Conservation (phyloP, 2,329 filamentous ascomycete species). For the Ascosphaera apis region DNA sequence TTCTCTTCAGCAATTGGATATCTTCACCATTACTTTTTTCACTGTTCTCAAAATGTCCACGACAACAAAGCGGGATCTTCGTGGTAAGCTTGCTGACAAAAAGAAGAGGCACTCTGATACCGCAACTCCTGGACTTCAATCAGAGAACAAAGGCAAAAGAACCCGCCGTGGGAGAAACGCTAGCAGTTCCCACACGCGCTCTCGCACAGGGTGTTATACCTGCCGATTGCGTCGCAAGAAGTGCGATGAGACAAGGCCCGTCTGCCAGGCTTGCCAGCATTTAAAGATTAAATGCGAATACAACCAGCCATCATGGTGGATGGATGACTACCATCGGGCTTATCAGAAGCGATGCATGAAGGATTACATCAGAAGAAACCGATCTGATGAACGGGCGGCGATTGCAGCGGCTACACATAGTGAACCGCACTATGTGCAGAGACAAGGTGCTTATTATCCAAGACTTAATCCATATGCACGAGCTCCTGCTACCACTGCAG, state of each 20-base stretch:
- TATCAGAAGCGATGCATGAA: constrained; percentile 91
- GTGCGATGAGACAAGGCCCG: constrained; percentile 43
- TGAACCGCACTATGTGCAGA: too few species aligned
- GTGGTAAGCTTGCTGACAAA: too few species aligned
- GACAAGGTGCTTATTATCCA: too few species aligned
- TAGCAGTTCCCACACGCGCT: constrained; percentile 2
- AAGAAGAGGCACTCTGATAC: too few species aligned
- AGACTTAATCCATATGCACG: too few species aligned
- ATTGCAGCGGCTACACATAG: too few species aligned
- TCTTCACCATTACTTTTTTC: too few species aligned
- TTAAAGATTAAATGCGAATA: constrained; percentile 83
- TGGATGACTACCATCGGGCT: constrained; percentile 66
- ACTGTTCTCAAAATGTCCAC: too few species aligned
- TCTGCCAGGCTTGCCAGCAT: constrained; percentile 40
- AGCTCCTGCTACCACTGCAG: too few species aligned
- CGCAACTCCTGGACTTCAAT: not conserved
- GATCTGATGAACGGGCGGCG: too few species aligned
- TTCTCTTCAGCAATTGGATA: too few species aligned
- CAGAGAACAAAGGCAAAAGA: not conserved
- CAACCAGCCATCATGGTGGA: constrained; percentile 94
- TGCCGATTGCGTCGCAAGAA: constrained; percentile 46
- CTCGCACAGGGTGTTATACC: constrained; percentile 36
- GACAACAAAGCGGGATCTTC: too few species aligned
- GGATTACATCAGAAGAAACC: constrained; percentile 81
- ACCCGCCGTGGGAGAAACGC: not conserved